Evolutionary conservation across 2,329 filamentous ascomycete genomes (phyloP), one percentile per base, ranked within the genome.

Genomic region (Waltergamsia citrina): DNA sequence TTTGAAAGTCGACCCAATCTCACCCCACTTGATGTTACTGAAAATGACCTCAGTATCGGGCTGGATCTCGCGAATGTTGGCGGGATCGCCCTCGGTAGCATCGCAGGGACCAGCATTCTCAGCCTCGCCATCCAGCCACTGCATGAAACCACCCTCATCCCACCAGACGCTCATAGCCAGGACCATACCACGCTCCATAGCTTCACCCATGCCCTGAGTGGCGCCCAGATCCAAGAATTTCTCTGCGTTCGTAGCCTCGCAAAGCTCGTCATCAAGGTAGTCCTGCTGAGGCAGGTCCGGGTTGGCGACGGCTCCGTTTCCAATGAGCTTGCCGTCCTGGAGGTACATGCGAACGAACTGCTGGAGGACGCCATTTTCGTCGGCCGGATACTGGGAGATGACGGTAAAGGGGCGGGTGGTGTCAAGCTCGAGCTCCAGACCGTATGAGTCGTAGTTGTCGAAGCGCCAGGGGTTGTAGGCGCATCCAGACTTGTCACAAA

Each of bases 11-110:
- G 68, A 70, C 5, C 65, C 70, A 44, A 78, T 69, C 42, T 78
- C 70, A n/a, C 74, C 74, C 62, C 70, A 73, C 45, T 64, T 66
- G 43, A 78, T 68, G 44, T 75, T 67, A 40, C 63, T 68, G 45
- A 73, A 78, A 2, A 56, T 64, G 4, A 78, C 68, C 11, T 57
- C 57, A 1, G 72, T 65, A 32, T 57, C 55, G 1, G 67, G 63
- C 43, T 68, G 54, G 11, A 68, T 49, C 30, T 56, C 51, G 35
- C 59, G 39, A 36, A 78, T 70, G 11, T 60, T 52, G 24, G 52
- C 49, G 0, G 74, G 72, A 38, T 63, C 57, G 1, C 73, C 74
- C 43, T 71, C 67, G 0, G 63, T 69, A 4, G 56, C 58, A 44
- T 62, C 62, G 50, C 74, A 78, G 14, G 69, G 70, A 1, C 72